Percentiles rank a stretch among this genome's conserved stretches.
These are phyloP conservation scores for Hymenoscyphus scutula DNA, from an alignment of 2,329 filamentous ascomycete species.

Conservation along the genomic window DNA sequence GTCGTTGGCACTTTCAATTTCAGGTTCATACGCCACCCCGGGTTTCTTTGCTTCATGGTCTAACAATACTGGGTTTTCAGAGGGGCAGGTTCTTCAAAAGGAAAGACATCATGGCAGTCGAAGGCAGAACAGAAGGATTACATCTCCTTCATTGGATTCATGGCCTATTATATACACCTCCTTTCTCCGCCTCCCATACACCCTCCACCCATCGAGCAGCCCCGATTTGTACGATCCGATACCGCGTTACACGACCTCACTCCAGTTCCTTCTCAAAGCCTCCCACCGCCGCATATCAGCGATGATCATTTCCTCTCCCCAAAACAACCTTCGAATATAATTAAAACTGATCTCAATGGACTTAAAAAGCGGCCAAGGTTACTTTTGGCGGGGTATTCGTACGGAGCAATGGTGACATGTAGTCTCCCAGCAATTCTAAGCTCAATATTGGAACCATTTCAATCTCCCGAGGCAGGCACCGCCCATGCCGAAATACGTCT, in stretches of 20 bases:
- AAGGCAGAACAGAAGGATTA: constrained; percentile 81
- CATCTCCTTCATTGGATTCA: constrained; percentile 75
- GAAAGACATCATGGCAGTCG: constrained; percentile 83
- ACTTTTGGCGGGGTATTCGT: constrained; percentile 81
- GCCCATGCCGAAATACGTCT: constrained; percentile 66
- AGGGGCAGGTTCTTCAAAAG: constrained; percentile 71
- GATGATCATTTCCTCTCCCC: constrained; percentile 12
- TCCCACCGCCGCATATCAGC: constrained; percentile 17
- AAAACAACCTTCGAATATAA: neutral
- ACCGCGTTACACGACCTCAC: constrained; percentile 23
- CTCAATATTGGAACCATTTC: constrained; percentile 48
- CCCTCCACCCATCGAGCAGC: constrained; percentile 10
- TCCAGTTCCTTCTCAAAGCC: constrained; percentile 29
- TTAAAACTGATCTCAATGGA: constrained; percentile 1
- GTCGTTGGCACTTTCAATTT: constrained; percentile 91
- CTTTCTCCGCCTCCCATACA: constrained; percentile 26
- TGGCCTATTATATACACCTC: constrained; percentile 68
- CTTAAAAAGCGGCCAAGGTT: constrained; percentile 37
- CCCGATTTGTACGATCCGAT: constrained; percentile 21
- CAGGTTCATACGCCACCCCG: constrained; percentile 51
- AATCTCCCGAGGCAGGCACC: constrained; percentile 55
- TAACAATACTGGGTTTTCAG: constrained; percentile 44
- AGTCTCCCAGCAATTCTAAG: constrained; percentile 59
- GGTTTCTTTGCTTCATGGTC: constrained; percentile 12
- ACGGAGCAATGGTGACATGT: constrained; percentile 79